Conservation (phyloP, 495 filamentous ascomycete species). For the Penicillium cosmopolitanum region DNA sequence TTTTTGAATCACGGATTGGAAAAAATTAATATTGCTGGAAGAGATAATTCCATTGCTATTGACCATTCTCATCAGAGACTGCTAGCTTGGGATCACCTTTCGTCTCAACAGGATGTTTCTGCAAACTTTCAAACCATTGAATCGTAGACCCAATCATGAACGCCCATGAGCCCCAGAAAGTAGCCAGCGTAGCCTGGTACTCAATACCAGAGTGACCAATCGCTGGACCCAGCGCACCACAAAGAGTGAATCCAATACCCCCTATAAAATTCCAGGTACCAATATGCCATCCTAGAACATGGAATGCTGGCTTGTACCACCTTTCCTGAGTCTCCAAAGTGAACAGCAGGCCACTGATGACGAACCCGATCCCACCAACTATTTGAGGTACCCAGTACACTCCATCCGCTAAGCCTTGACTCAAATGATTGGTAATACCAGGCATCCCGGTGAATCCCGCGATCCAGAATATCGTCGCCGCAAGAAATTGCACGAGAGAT, state of each 20-base stretch:
- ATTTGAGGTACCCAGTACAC: conserved; percentile 72
- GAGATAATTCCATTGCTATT: too few relatives aligned
- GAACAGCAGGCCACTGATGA: conserved; percentile 60
- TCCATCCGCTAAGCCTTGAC: conserved; percentile 52
- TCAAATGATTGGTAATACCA: conserved; percentile 54
- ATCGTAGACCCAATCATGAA: conserved; percentile 67
- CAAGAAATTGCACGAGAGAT: conserved; percentile 60
- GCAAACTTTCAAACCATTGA: conserved; percentile 68
- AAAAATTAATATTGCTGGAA: too few relatives aligned
- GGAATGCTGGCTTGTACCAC: conserved; percentile 65
- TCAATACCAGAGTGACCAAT: conserved; percentile 47
- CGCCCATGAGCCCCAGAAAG: conserved; percentile 72
- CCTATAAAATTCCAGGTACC: conserved; percentile 62
- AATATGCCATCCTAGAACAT: conserved; percentile 65
- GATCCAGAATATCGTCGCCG: conserved; percentile 68
- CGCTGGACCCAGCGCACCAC: conserved; percentile 65
- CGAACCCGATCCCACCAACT: conserved; percentile 66
- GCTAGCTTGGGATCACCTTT: background rate
- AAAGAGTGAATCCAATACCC: conserved; percentile 69
- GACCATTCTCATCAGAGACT: too few relatives aligned
- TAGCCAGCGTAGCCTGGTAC: conserved; percentile 61
- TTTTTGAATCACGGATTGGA: too few relatives aligned
- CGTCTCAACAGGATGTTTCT: conserved; percentile 61
- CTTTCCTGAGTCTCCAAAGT: conserved; percentile 71
- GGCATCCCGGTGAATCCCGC: conserved; percentile 68